Evolutionary conservation across 2,329 filamentous ascomycete genomes (phyloP), one percentile per base, ranked within the genome.

Genomic region (Tolypocladium sp.): DNA sequence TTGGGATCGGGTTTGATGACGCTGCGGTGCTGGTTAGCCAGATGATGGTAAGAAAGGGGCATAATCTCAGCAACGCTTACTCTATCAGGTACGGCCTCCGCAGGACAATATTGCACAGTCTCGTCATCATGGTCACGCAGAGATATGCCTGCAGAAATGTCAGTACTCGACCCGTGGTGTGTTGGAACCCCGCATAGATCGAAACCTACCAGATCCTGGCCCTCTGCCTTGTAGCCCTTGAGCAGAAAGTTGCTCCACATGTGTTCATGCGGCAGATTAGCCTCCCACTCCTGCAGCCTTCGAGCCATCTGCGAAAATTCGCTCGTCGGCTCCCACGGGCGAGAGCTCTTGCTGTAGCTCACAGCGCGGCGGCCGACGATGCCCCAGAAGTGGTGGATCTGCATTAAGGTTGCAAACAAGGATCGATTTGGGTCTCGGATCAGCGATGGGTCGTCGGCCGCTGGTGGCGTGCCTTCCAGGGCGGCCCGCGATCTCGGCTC

Each of bases 51-150:
- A 15, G 10, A 12, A 22, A 20, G 2, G 49, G 10, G 30, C 3
- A 10, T 37, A 2, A 35, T 33, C 30, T 37, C 20, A 17, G 49
- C 46, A 52, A 25, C 17, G 63, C 76, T 56, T 69, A 82, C 80
- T 82, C 77, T 54, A 74, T 70, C 51, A 83, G 65, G 64, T 83
- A 83, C n/a, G 79, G 76, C 58, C 80, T 79, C 22, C 82, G 76
- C 27, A 83, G 69, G 17, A 84, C 77, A 58, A 84, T 83, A 59
- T 84, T 82, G 66, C 81, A 83, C 6, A 84, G 75, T 3, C 81
- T 76, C 2, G 79, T 76, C 58, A 81, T 77, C 72, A 82, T 82
- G 4, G 81, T 82, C 6, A 83, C 76, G 49, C 78, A 78, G 13
- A 83, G 73, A 65, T 84, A 84, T 1, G 78, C 79, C 80, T 82